Evolutionary conservation across 2,329 filamentous ascomycete species (phyloP).

Genomic region (Fusarium sp.): DNA sequence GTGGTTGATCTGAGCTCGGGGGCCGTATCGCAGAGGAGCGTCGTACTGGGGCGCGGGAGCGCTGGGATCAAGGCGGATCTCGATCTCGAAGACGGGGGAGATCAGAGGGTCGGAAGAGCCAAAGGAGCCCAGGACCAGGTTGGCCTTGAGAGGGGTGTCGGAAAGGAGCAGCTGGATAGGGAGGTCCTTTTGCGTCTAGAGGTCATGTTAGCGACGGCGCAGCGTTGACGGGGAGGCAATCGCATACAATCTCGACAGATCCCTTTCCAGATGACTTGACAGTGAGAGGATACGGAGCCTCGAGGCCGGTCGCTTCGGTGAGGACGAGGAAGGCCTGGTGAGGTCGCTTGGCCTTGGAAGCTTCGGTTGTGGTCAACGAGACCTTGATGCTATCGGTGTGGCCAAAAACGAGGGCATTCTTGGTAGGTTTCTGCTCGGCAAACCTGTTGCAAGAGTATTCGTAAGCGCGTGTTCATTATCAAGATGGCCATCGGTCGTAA

Average conservation of each 20-base stretch:
- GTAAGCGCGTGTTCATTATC: slow-evolving; percentile 35
- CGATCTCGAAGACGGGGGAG: slow-evolving; percentile 74
- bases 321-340: slow-evolving; percentile 94
- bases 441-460: slow-evolving; percentile 57
- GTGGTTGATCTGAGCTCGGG: slow-evolving; percentile 85
- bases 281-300: slow-evolving; percentile 83
- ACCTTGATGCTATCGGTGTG: slow-evolving; percentile 80
- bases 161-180: slow-evolving; percentile 80
- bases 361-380: slow-evolving; percentile 79
- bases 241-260: slow-evolving; percentile 79
- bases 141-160: slow-evolving; percentile 74
- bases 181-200: slow-evolving; percentile 87
- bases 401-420: slow-evolving; percentile 70
- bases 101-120: slow-evolving; percentile 74
- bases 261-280: slow-evolving; percentile 90
- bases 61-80: slow-evolving; percentile 69
- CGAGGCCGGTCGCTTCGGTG: slow-evolving; percentile 78
- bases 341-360: slow-evolving; percentile 78
- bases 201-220: slow-evolving; percentile 41
- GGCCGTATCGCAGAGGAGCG: slow-evolving; percentile 80
- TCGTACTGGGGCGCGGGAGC: slow-evolving; percentile 67
- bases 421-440: slow-evolving; percentile 64
- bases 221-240: not conserved
- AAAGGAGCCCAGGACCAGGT: slow-evolving; percentile 85
- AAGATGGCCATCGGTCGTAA: not conserved